Evolutionary conservation across 1,139 yeast species (phyloP).

Genomic region (Hansenula sp.): DNA sequence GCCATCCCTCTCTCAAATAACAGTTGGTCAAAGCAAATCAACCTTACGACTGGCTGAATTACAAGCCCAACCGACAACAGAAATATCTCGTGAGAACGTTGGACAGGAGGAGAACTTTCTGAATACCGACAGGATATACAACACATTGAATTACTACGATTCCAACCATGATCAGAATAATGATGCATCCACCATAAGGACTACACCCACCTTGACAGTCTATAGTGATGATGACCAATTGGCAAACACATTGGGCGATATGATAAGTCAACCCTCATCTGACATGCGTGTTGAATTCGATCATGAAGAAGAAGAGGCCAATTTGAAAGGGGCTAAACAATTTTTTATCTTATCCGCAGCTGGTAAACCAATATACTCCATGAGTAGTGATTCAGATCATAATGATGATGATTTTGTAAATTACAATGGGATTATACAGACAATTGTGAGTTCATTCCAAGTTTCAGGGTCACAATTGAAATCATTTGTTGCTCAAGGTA

Average conservation of each 20-base stretch:
- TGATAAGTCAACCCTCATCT: constrained; percentile 13
- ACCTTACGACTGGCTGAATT: constrained; percentile 13
- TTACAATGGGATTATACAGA: constrained; percentile 58
- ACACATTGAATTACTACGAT: constrained; percentile 9
- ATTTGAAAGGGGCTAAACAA: constrained; percentile 53
- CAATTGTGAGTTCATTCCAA: constrained; percentile 36
- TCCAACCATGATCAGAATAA: constrained; percentile 6
- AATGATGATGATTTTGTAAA: constrained; percentile 67
- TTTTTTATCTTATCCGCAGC: constrained; percentile 84
- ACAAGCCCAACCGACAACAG: constrained; percentile 23
- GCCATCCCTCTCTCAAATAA: constrained; percentile 20
- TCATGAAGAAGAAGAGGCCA: constrained; percentile 20
- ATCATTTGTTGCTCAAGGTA: constrained; percentile 37
- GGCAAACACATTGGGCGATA: constrained; percentile 17
- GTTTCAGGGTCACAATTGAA: constrained; percentile 29
- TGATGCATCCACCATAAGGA: constrained; percentile 19
- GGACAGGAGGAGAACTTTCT: constrained; percentile 3
- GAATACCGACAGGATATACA: constrained; percentile 11
- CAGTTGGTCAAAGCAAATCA: constrained; percentile 13
- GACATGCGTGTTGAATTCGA: constrained; percentile 6
- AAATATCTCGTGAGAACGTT: constrained; percentile 15
- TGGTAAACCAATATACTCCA: constrained; percentile 88
- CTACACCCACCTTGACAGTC: constrained; percentile 23
- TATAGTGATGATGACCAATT: constrained; percentile 22
- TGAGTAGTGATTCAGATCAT: constrained; percentile 47